A percentile compares a stretch with the other conserved stretches of the same genome.
phyloP scores from a whole-genome alignment of 2,329 filamentous ascomycete species.

The Hymenoscyphus infarciens region DNA sequence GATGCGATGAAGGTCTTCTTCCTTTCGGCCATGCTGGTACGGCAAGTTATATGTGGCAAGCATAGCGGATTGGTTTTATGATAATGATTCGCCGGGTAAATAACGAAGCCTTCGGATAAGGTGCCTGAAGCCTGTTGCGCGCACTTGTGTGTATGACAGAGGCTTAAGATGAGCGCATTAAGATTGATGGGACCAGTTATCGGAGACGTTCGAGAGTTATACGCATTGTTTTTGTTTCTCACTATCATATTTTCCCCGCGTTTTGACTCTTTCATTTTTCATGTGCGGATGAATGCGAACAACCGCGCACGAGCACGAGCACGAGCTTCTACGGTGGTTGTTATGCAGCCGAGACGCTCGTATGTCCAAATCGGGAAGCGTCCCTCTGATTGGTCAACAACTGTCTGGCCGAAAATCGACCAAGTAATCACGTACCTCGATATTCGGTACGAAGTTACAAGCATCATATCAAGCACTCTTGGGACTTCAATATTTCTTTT shows the following conservation, averaged over 20 bases:
- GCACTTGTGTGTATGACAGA: constrained; percentile 17
- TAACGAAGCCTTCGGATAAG: constrained; percentile 16
- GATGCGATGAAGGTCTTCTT: constrained; percentile 13
- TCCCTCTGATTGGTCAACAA: constrained; percentile 15
- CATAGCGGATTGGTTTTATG: constrained; percentile 8
- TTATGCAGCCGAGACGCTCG: constrained; percentile 20
- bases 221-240: constrained; percentile 16
- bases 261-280: constrained; percentile 26
- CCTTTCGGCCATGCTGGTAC: constrained; percentile 20
- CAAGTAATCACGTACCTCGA: constrained; percentile 10
- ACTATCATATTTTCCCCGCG: constrained; percentile 17
- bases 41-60: constrained; percentile 18
- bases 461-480: constrained; percentile 7
- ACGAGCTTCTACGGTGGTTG: constrained; percentile 15
- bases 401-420: not conserved
- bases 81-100: constrained; percentile 25
- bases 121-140: constrained; percentile 20
- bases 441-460: constrained; percentile 13
- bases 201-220: constrained; percentile 11
- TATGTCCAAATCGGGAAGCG: constrained; percentile 23
- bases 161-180: constrained; percentile 22
- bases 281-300: constrained; percentile 9
- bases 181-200: constrained; percentile 16
- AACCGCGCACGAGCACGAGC: not conserved
- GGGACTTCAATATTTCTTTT: constrained; percentile 5